Evolutionary conservation across 1,284 basidiomycete species (phyloP), one percentile per base, ranked within the genome.

Genomic region (Fomitopsis schrenkii): DNA sequence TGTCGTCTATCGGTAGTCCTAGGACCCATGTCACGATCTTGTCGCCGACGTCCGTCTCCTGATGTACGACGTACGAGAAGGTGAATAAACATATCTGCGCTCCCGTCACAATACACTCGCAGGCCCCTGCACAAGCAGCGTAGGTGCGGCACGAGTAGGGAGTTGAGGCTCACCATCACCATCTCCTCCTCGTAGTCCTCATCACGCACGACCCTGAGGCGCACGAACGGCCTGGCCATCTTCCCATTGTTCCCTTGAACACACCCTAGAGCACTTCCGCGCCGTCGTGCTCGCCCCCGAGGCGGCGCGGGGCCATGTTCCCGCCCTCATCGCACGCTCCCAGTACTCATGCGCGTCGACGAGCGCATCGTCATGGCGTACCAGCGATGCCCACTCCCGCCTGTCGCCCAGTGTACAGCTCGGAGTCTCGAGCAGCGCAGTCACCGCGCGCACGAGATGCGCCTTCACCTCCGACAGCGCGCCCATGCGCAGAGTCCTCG

Each of bases 191-290:
- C 73, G 5, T 75, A 62, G 10, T 68, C 68, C 7, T 72, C 69
- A 5, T 77, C 74, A 2, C 71, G 72, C 19, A 72, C 66, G 3
- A 74, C 66, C 2, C 82, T 83, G 72, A 93, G 75, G 64, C 83
- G 79, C 3, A 88, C 87, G 74, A 93, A 93, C 61, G 82, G 83
- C 59, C 80, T 75, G 50, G 93, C 85, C 91, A 93, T 93, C 79
- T 93, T 93, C 57, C 72, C 74, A 53, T 76, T 78, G 70, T 94
- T 91, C 86, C 79, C 62, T 67, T 70, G 66, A 86, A 91, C 46
- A 82, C 67, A 60, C 79, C 75, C 44, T 65, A 68, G 58, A 82
- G 66, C 57, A 69, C 74, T 58, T 78, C 78, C 9, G 69, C 76
- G 6, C 71, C 73, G 63, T 76, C 68, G 62, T 68, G 66, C 33